These are phyloP conservation scores for Proliferodiscus dingleyae DNA, from an alignment of 2,329 filamentous ascomycete genomes.

Conservation along the genomic window DNA sequence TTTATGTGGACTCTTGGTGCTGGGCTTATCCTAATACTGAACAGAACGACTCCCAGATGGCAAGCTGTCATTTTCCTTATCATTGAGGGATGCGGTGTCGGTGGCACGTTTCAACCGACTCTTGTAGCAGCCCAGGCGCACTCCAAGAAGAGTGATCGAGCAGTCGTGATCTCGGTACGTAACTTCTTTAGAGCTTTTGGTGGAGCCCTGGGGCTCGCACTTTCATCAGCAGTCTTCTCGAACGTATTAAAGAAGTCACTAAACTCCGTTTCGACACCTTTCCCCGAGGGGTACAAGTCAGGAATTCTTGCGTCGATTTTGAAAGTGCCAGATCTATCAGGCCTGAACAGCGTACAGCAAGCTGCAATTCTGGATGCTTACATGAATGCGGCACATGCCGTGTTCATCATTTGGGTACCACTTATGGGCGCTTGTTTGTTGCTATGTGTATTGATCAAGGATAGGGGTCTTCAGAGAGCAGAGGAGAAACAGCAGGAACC, in stretches of 20 bases:
- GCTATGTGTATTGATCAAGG: slow-evolving; percentile 46
- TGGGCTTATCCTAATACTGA: slow-evolving; percentile 48
- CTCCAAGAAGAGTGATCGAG: slow-evolving; percentile 50
- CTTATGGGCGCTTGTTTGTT: slow-evolving; percentile 47
- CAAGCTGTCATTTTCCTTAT: slow-evolving; percentile 47
- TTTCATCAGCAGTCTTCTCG: slow-evolving; percentile 48
- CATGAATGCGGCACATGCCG: slow-evolving; percentile 46
- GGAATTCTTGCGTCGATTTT: slow-evolving; percentile 25
- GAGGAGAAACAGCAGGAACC: slow-evolving; percentile 20
- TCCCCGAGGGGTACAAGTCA: slow-evolving; percentile 16
- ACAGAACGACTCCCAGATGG: slow-evolving; percentile 39
- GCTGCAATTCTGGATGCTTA: slow-evolving; percentile 45
- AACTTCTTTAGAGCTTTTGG: slow-evolving; percentile 59
- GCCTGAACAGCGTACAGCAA: slow-evolving; percentile 17
- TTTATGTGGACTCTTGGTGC: slow-evolving; percentile 42
- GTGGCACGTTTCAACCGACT: slow-evolving; percentile 43
- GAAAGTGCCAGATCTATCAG: slow-evolving; percentile 21
- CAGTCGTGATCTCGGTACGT: slow-evolving; percentile 56
- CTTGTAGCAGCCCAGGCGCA: slow-evolving; percentile 56
- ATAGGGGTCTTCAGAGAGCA: slow-evolving; percentile 40
- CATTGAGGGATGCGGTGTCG: slow-evolving; percentile 49
- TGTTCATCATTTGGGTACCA: slow-evolving; percentile 53
- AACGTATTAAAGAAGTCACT: slow-evolving; percentile 29
- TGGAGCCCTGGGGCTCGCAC: slow-evolving; percentile 52
- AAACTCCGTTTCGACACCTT: slow-evolving; percentile 7